Evolutionary conservation across 2,329 filamentous ascomycete species (phyloP).

Genomic region (Aspergillus novofumigatus): DNA sequence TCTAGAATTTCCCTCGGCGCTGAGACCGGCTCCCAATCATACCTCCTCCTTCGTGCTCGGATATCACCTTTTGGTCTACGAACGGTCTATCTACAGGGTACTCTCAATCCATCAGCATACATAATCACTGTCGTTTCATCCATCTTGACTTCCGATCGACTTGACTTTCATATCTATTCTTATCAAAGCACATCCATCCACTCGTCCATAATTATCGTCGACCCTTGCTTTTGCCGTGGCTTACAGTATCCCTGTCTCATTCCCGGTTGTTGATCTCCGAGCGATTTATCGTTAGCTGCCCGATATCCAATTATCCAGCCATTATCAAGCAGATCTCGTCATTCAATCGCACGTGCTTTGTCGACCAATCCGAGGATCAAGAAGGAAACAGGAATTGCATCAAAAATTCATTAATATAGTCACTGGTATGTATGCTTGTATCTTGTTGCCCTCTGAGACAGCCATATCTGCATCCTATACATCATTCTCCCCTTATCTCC

Average conservation of each 20-base stretch:
- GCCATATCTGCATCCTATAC: constrained; percentile 2
- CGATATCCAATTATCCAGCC: constrained; percentile 3
- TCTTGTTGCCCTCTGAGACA: not conserved
- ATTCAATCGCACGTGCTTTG: constrained; percentile 7
- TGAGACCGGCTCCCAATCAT: not conserved
- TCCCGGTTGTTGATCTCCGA: constrained; percentile 11
- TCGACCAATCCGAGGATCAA: not conserved
- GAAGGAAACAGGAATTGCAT: not conserved
- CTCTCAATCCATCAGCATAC: not conserved
- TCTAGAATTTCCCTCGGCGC: constrained; percentile 2
- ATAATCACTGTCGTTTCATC: not conserved
- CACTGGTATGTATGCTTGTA: constrained; percentile 5
- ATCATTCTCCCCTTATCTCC: constrained; percentile 21
- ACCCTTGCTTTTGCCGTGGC: constrained; percentile 1
- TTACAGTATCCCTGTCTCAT: constrained; percentile 7
- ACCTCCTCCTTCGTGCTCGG: not conserved
- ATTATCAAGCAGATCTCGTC: constrained; percentile 11
- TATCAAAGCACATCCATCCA: constrained; percentile 6
- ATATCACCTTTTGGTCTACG: not conserved
- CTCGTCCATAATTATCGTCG: not conserved
- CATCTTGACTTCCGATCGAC: not conserved
- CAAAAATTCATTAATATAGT: not conserved
- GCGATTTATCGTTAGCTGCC: constrained; percentile 11
- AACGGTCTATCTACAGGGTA: not conserved
- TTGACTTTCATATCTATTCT: constrained; percentile 6